Base-by-base conservation (phyloP, 2,329 filamentous ascomycete species). In the Orbilia blumenaviensis region DNA sequence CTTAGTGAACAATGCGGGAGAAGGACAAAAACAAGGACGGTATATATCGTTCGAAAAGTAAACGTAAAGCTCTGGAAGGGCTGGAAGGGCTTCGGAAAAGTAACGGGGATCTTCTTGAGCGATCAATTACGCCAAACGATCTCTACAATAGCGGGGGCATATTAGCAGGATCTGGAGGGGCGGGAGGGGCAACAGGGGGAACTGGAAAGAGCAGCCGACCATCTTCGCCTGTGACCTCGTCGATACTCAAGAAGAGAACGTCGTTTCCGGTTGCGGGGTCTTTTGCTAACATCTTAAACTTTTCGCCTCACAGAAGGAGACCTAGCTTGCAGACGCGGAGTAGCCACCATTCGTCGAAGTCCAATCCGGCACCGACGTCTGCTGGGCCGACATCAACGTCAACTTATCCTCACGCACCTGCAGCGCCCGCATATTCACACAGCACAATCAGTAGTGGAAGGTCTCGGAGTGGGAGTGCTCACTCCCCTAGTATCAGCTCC, bases 241-340 rank as follows among this genome's bases (percentile, higher is more conserved):
- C 66, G 21, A 61, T 71, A 54, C 38, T 77, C 21, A 77, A 71
- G 42, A 77, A 77, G 27, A 42, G 73, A 60, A 77, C 66, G 38
- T 77, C 73, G 60, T 77, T 71, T 71, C 73, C 73, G 61, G 73
- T 77, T 46, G 62, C 73, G 44, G 73, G 64, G 50, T 68, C 73
- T 25, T 77, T 77, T 66, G 73, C 73, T 77, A 77, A 77, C 73
- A 77, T 77, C 42, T 54, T 77, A 52, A 77, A 77, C 64, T 69
- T 77, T 46, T 77, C 73, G 48, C 73, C 73, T 9, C 73, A 77
- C 18, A 77, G 73, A 77, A 69, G 73, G 66, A 69, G 73, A 77
- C 73, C 73, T 60, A 77, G 73, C 66, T 71, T 77, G 73, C 73
- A 77, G 66, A 77, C 73, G 52, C 62, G 73, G 66, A 71, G 42